Conservation (phyloP, 2,329 filamentous ascomycete genomes). For the Eurotiales sp. region DNA sequence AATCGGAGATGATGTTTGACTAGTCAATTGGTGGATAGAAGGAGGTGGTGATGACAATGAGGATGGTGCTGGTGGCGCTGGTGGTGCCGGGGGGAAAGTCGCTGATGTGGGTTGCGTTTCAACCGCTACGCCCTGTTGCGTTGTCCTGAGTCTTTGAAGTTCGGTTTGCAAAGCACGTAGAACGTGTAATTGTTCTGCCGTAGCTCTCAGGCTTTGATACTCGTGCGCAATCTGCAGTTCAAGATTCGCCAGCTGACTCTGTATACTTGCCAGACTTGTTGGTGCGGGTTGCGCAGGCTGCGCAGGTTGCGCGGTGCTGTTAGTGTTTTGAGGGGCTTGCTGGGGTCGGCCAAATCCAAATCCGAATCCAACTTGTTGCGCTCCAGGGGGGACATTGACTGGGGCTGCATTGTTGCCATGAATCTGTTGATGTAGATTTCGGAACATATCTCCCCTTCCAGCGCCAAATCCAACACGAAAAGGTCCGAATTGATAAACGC, state of each 20-base stretch:
- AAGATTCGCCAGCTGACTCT: conserved; percentile 60
- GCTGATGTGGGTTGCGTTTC: conserved; percentile 8
- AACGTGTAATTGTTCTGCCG: conserved; percentile 65
- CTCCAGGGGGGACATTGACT: conserved; percentile 27
- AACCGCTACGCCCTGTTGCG: conserved; percentile 31
- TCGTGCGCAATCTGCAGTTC: conserved; percentile 68
- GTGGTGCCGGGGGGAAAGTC: conserved; percentile 18
- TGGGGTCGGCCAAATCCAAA: conserved; percentile 38
- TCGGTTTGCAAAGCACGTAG: conserved; percentile 66
- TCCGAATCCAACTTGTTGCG: conserved; percentile 31
- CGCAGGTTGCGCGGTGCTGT: conserved; percentile 6
- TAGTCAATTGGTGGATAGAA: conserved; percentile 25
- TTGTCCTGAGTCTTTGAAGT: conserved; percentile 60
- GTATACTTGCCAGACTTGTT: conserved; percentile 40
- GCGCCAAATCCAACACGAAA: conserved; percentile 67
- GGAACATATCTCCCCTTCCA: conserved; percentile 58
- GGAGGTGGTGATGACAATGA: conserved; percentile 9
- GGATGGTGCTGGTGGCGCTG: conserved; percentile 22
- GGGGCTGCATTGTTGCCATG: conserved; percentile 44
- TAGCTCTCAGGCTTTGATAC: conserved; percentile 58
- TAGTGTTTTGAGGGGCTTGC: conserved; percentile 17
- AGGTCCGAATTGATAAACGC: conserved; percentile 70
- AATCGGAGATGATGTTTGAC: conserved; percentile 30
- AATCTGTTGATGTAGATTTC: conserved; percentile 64
- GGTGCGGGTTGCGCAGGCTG: conserved; percentile 2